A percentile compares a stretch with the other conserved stretches of the same genome.
Evolutionary conservation across 768 basidiomycete species (phyloP).

Genomic region (Roridomyces roridus): DNA sequence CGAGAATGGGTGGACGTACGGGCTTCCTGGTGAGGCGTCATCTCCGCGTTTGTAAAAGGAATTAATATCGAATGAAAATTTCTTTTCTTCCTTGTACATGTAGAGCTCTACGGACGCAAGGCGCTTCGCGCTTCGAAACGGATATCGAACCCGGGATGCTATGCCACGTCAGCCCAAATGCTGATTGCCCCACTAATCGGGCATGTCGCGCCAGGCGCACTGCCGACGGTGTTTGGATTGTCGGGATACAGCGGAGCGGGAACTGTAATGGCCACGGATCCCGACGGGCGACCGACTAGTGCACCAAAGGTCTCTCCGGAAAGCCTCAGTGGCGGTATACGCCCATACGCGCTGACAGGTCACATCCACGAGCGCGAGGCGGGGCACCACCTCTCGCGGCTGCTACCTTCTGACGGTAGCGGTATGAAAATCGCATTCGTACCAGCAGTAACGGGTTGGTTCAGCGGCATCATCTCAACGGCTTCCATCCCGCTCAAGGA

Average conservation of each 20-base stretch:
- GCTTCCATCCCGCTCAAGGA: conserved; percentile 80
- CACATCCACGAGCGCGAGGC: conserved; percentile 99
- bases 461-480: conserved; percentile 93
- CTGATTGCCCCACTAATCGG: conserved; percentile 88
- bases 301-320: conserved; percentile 84
- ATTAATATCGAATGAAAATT: conserved; percentile 41
- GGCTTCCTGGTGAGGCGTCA: conserved; percentile 92
- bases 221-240: conserved; percentile 89
- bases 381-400: conserved; percentile 75
- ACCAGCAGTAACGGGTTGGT: conserved; percentile 91
- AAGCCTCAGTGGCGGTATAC: conserved; percentile 74
- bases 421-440: conserved; percentile 78
- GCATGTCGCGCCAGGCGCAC: conserved; percentile 62
- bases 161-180: conserved; percentile 91
- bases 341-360: conserved; percentile 91
- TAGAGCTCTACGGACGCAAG: conserved; percentile 88
- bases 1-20: conserved; percentile 95
- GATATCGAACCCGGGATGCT: conserved; percentile 98
- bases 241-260: conserved; percentile 97
- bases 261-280: conserved; percentile 73
- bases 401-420: conserved; percentile 45
- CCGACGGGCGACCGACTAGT: conserved; percentile 73
- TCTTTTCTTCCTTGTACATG: conserved; percentile 30
- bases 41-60: conserved; percentile 43
- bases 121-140: conserved; percentile 74